Base-by-base conservation (phyloP, 140 eudicot species). In the Ambrosia hybrid region DNA sequence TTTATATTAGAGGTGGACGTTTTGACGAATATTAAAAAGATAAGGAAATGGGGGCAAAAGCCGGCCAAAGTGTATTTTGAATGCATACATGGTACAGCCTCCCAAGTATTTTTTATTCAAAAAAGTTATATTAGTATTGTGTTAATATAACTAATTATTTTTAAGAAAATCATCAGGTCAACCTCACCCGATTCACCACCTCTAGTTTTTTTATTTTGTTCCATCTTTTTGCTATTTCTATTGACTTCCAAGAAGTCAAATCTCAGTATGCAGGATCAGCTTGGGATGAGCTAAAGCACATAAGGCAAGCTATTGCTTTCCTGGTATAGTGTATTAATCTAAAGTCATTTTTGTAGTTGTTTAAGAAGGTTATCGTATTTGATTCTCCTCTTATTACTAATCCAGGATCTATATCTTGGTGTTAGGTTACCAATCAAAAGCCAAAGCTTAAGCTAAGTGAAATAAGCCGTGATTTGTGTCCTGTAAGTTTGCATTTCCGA, bases 401-500 rank as follows among this genome's bases (percentile, higher is more conserved):
- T 64, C n/a, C 56, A 65, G 57, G 49, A 52, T 67, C 58, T 67
- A 66, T 36, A 66, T 83, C 37, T 61, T 79, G 67, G 68, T 69
- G 39, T 34, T 79, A 93, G 99, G 97, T 90, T 74, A 78, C 88
- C 38, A 87, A 82, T 66, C 96, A 89, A 65, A 91, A 91, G 83
- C 97, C 97, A 67, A 86, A 89, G 83, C 85, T 87, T 72, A 91
- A 84, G 36, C 84, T 91, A 71, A 88, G 79, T 79, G 96, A 90
- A 79, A 84, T 90, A 56, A 90, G 99, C 70, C 94, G 84, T 71
- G 99, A 94, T 49, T 82, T 94, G 0, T 94, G 99, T 70, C 97
- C 98, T 15, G 98, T 92, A 84, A 89, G 96, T 82, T 57, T 71
- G 17, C 64, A 71, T 76, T 70, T 33, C 15, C 6, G 4, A n/a